Evolutionary conservation across 129 eudicot genomes (phyloP).

Genomic region (Kitagawia praeruptora): DNA sequence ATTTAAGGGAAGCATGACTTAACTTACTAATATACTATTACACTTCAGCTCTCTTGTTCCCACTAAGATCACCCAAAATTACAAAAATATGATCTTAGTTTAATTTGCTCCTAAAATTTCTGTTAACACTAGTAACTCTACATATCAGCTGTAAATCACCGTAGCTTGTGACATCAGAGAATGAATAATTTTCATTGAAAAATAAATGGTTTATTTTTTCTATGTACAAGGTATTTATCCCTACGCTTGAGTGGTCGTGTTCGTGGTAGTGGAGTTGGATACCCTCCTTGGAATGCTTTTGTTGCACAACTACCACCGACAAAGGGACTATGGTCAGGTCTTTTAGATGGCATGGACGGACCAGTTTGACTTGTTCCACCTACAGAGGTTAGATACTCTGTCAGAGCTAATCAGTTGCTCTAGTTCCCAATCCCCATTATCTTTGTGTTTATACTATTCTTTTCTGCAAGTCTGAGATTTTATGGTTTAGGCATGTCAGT

Average conservation of each 20-base stretch:
- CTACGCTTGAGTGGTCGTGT: conserved; percentile 86
- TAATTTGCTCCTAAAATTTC: not conserved
- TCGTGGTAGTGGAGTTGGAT: conserved; percentile 97
- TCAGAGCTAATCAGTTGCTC: not conserved
- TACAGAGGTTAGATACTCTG: conserved; percentile 30
- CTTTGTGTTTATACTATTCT: not conserved
- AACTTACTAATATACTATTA: not conserved
- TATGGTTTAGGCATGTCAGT: not conserved
- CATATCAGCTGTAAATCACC: not conserved
- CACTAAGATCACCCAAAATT: not conserved
- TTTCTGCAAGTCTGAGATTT: not conserved
- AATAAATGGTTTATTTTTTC: not conserved
- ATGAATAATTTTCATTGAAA: not conserved
- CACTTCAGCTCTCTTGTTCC: not conserved
- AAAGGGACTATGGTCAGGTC: conserved; percentile 93
- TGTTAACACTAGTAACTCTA: not conserved
- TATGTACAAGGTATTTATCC: conserved; percentile 55
- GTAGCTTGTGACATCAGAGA: not conserved
- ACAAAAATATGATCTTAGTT: not conserved
- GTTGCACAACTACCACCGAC: conserved; percentile 88
- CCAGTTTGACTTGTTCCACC: conserved; percentile 40
- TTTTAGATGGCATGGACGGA: conserved; percentile 98
- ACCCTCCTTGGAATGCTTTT: conserved; percentile 98
- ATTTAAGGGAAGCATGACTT: not conserved
- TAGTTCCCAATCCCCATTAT: not conserved